These are phyloP conservation scores for Nemania diffusa DNA, from an alignment of 2,329 filamentous ascomycete genomes.

Conservation along the genomic window DNA sequence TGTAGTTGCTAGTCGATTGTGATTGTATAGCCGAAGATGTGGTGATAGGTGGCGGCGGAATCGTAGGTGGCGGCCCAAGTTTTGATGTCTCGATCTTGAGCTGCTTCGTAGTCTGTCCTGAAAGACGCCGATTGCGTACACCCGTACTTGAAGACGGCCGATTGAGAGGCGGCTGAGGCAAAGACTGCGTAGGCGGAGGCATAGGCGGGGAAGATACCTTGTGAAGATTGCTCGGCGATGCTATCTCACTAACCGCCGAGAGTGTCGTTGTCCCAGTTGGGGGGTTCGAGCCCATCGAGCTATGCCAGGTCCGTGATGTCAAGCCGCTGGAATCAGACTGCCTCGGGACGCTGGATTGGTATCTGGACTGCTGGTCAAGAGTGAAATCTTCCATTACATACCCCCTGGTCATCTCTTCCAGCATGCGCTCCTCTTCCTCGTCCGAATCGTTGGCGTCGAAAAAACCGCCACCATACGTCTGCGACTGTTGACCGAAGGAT, in stretches of 20 bases:
- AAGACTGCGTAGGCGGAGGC: constrained; percentile 61
- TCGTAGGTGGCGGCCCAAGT: constrained; percentile 44
- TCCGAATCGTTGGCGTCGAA: constrained; percentile 73
- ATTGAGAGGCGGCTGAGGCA: constrained; percentile 57
- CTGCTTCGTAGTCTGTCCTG: constrained; percentile 81
- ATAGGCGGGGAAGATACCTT: constrained; percentile 47
- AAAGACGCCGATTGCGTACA: constrained; percentile 81
- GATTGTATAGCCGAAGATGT: constrained; percentile 41
- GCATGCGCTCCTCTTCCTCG: constrained; percentile 79
- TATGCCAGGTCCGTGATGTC: constrained; percentile 83
- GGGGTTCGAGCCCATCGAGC: constrained; percentile 78
- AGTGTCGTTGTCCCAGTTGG: constrained; percentile 74
- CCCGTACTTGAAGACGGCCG: constrained; percentile 53
- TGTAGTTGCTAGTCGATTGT: constrained; percentile 51
- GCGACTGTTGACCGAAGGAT: constrained; percentile 55
- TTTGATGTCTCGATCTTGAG: constrained; percentile 85
- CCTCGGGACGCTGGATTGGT: constrained; percentile 70
- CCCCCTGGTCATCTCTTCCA: constrained; percentile 89
- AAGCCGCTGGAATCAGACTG: constrained; percentile 85
- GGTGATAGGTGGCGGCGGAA: constrained; percentile 40
- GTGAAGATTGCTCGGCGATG: constrained; percentile 40
- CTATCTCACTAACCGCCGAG: constrained; percentile 76
- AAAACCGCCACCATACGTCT: constrained; percentile 64
- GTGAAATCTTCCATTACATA: constrained; percentile 86
- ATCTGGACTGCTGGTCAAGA: constrained; percentile 73